Conservation (phyloP, 768 basidiomycete genomes). For the Mycena floridula region DNA sequence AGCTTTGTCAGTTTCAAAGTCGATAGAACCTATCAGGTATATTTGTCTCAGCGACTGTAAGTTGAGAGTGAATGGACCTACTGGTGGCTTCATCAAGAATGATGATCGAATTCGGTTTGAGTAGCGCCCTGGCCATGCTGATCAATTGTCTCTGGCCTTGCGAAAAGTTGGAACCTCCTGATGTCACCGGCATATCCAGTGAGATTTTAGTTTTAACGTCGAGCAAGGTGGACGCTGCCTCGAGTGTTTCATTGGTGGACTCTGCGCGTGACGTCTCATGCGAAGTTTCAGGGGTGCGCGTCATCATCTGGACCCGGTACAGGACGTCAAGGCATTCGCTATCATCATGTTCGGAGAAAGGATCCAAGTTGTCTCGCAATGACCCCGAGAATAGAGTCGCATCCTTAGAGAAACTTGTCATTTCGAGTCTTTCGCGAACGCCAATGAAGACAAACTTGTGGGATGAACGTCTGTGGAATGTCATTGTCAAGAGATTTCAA, state of each 20-base stretch:
- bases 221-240: constrained; percentile 38
- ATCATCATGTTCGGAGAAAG: constrained; percentile 68
- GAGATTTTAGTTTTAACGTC: constrained; percentile 53
- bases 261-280: constrained; percentile 41
- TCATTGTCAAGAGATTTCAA: background rate
- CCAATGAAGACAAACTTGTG: constrained; percentile 27
- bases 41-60: too few relatives aligned
- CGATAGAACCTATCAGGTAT: constrained; percentile 85
- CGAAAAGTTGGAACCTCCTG: constrained; percentile 87
- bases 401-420: background rate
- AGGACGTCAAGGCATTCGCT: constrained; percentile 77
- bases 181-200: constrained; percentile 74
- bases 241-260: constrained; percentile 16
- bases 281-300: constrained; percentile 40
- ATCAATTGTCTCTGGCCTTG: constrained; percentile 89
- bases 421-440: background rate
- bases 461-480: constrained; percentile 62
- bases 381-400: constrained; percentile 53
- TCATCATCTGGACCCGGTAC: constrained; percentile 73
- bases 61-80: too few relatives aligned
- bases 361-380: constrained; percentile 49
- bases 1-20: constrained; percentile 83
- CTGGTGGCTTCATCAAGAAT: constrained; percentile 82
- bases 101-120: constrained; percentile 67
- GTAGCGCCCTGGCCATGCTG: constrained; percentile 77